Percentiles rank a stretch among this genome's conserved stretches.
These are phyloP conservation scores for Bacterosira constricta DNA, from an alignment of 108 stramenopile genomes.

Conservation along the genomic window DNA sequence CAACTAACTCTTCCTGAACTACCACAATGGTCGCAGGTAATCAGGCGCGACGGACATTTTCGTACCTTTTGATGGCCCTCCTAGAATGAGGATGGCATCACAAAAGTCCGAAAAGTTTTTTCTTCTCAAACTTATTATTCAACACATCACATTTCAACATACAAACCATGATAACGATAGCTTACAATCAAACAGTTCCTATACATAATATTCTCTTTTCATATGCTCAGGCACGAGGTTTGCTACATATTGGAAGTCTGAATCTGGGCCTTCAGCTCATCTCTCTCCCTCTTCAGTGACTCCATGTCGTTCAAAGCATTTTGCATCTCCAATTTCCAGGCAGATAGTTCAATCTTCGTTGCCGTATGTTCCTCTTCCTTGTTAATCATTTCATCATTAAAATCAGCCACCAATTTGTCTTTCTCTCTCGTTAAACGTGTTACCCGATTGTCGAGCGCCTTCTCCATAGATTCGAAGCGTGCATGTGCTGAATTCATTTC, in stretches of 20 bases:
- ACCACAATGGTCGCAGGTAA: no score
- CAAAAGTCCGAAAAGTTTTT: no score
- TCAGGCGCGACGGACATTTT: no score
- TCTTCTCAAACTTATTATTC: no score
- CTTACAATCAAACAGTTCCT: no score
- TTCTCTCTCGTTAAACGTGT: conserved; percentile 43
- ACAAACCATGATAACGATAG: no score
- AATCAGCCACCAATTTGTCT: conserved; percentile 26
- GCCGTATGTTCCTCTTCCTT: conserved; percentile 18
- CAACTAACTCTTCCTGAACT: no score
- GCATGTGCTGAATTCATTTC: conserved; percentile 41
- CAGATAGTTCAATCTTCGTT: conserved; percentile 40
- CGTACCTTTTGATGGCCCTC: no score
- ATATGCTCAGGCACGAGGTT: conserved; percentile 23
- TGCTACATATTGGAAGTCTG: conserved; percentile 4
- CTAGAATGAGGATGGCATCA: no score
- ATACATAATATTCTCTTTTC: background rate
- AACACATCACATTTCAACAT: no score
- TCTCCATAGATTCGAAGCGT: conserved; percentile 54
- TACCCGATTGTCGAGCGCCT: conserved; percentile 35
- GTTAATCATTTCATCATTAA: conserved; percentile 26
- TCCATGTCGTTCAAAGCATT: conserved; percentile 55
- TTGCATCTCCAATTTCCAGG: conserved; percentile 57
- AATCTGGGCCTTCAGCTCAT: conserved; percentile 37
- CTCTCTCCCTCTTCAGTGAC: conserved; percentile 41